Evolutionary conservation across 1,284 basidiomycete genomes (phyloP).

Genomic region (Pseudozyma hubeiensis): DNA sequence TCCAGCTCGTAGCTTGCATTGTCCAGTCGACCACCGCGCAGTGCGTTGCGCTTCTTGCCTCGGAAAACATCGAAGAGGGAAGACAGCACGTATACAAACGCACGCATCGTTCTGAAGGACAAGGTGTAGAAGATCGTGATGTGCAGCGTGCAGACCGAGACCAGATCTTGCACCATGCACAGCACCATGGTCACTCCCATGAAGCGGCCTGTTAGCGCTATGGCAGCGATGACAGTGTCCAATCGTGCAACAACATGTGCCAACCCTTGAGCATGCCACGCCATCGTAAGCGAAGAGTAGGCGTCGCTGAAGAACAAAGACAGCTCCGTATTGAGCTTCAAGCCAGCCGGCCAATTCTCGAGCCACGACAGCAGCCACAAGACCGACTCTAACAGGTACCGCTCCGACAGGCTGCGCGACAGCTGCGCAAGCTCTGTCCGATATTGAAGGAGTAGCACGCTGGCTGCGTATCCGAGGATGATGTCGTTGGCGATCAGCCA

Average conservation of each 20-base stretch:
- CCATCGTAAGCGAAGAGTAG: slow-evolving; percentile 72
- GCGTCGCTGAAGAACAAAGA: slow-evolving; percentile 82
- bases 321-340: slow-evolving; percentile 95
- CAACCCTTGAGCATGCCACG: slow-evolving; percentile 30
- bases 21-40: slow-evolving; percentile 82
- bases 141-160: slow-evolving; percentile 79
- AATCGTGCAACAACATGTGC: slow-evolving; percentile 14
- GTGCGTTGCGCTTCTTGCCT: slow-evolving; percentile 74
- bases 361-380: slow-evolving; percentile 77
- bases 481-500: slow-evolving; percentile 93
- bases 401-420: slow-evolving; percentile 8
- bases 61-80: slow-evolving; percentile 94
- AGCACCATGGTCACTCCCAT: slow-evolving; percentile 80
- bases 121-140: slow-evolving; percentile 79
- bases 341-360: slow-evolving; percentile 92
- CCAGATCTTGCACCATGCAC: slow-evolving; percentile 77
- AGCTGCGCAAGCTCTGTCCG: slow-evolving; percentile 5
- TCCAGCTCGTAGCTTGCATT: slow-evolving; percentile 91
- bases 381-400: slow-evolving; percentile 23
- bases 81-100: slow-evolving; percentile 75
- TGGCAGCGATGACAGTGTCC: slow-evolving; percentile 69
- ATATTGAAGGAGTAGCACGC: slow-evolving; percentile 65
- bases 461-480: slow-evolving; percentile 80
- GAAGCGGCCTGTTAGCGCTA: slow-evolving; percentile 73
- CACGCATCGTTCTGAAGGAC: slow-evolving; percentile 76